These are phyloP conservation scores for Mitragyna speciosa DNA, from an alignment of 257 asterid species.

Conservation along the genomic window DNA sequence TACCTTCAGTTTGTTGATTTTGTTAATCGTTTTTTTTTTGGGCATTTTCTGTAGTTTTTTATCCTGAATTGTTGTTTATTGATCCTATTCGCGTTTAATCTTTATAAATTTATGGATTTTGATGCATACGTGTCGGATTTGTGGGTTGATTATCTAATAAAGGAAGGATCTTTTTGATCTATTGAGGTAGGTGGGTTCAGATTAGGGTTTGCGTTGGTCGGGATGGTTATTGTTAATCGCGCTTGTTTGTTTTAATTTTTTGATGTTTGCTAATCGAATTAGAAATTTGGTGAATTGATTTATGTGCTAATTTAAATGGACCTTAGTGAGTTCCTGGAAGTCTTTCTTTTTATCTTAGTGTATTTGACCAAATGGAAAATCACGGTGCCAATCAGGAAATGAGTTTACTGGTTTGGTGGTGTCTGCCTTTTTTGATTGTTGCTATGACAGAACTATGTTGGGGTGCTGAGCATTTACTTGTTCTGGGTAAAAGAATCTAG, in stretches of 20 bases:
- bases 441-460: neutral
- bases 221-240: neutral
- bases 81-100: conserved; percentile 18
- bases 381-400: neutral
- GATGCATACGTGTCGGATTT: conserved; percentile 12
- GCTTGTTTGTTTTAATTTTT: neutral
- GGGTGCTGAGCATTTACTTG: neutral
- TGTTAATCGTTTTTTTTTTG: neutral
- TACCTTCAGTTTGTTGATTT: conserved; percentile 22
- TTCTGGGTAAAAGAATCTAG: neutral
- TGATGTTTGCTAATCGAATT: neutral
- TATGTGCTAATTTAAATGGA: neutral
- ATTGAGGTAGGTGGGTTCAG: conserved; percentile 3
- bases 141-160: conserved; percentile 15
- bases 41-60: conserved; percentile 16
- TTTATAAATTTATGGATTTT: conserved; percentile 7
- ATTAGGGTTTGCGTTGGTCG: conserved; percentile 16
- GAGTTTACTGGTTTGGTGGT: neutral
- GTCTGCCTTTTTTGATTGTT: neutral
- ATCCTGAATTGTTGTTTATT: neutral
- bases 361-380: neutral
- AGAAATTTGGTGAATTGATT: neutral
- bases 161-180: conserved; percentile 27
- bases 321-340: neutral
- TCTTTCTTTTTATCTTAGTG: neutral